phyloP scores from a whole-genome alignment of 2,329 filamentous ascomycete species.

The Sclerotinia trifoliorum region DNA sequence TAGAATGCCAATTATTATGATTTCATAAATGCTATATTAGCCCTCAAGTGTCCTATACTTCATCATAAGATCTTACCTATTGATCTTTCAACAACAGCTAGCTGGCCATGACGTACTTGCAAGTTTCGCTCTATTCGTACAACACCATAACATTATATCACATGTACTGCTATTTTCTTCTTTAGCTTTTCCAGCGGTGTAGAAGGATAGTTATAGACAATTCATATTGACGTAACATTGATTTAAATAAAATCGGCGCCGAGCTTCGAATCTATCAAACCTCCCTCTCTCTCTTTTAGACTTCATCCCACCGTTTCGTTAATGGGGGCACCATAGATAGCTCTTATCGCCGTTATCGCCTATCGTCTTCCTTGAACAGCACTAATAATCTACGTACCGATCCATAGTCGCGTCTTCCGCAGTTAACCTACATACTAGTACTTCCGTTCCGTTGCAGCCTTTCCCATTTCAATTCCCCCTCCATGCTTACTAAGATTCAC shows the following conservation, averaged over 20 bases:
- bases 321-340: not conserved
- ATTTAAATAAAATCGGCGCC: too few species aligned
- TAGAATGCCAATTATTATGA: constrained; percentile 7
- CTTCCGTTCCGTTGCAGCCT: not conserved
- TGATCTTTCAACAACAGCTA: too few species aligned
- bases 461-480: not conserved
- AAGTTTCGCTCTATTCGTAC: too few species aligned
- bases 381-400: not conserved
- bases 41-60: not conserved
- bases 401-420: not conserved
- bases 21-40: not conserved
- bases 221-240: too few species aligned
- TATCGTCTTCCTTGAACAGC: not conserved
- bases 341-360: constrained; percentile 17
- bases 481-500: constrained; percentile 16
- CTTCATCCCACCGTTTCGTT: not conserved
- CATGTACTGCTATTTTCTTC: too few species aligned
- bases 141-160: too few species aligned
- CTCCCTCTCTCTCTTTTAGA: too few species aligned
- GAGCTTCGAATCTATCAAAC: too few species aligned
- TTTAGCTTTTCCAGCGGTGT: too few species aligned
- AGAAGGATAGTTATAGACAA: too few species aligned
- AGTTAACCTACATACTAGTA: not conserved
- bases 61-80: too few species aligned
- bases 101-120: too few species aligned